phyloP scores from a whole-genome alignment of 352 stramenopile genomes.

The Phytophthora macrochlamydospora region DNA sequence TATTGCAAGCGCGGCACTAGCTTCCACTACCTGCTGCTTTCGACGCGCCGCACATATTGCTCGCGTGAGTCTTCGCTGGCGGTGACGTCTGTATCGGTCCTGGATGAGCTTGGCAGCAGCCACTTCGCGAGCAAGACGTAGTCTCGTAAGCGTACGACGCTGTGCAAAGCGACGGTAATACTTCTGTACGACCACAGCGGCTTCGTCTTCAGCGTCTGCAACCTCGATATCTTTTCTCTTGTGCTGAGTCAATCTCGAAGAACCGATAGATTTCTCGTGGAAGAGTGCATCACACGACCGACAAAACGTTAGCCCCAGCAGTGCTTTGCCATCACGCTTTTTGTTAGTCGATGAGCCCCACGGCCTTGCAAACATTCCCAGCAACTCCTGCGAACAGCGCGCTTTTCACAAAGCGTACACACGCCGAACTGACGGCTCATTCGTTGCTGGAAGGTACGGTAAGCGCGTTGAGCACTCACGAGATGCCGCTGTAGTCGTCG shows the following conservation, averaged over 20 bases:
- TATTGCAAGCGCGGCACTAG: constrained; percentile 24
- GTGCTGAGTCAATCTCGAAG: constrained; percentile 9
- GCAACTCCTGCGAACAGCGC: constrained; percentile 48
- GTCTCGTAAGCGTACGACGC: constrained; percentile 33
- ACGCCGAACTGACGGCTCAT: constrained; percentile 26
- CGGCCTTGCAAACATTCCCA: constrained; percentile 34
- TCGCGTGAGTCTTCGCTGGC: constrained; percentile 41
- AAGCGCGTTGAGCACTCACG: constrained; percentile 40
- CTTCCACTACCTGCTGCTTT: constrained; percentile 26
- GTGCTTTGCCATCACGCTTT: not conserved
- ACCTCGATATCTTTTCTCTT: constrained; percentile 34
- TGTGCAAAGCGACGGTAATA: constrained; percentile 47
- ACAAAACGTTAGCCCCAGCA: constrained; percentile 39
- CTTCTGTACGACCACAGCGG: constrained; percentile 47
- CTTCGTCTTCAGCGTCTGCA: constrained; percentile 28
- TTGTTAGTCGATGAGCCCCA: not conserved
- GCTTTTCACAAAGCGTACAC: constrained; percentile 49
- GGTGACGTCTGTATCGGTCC: constrained; percentile 33
- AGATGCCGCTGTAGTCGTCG: constrained; percentile 33
- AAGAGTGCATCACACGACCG: constrained; percentile 50
- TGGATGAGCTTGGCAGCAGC: constrained; percentile 46
- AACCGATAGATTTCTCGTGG: constrained; percentile 24
- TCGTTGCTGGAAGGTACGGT: constrained; percentile 39
- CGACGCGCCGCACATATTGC: constrained; percentile 33
- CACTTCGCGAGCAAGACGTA: constrained; percentile 23